Evolutionary conservation across 495 filamentous ascomycete species (phyloP).

Genomic region (Aspergillus sclerotiicarbonarius): DNA sequence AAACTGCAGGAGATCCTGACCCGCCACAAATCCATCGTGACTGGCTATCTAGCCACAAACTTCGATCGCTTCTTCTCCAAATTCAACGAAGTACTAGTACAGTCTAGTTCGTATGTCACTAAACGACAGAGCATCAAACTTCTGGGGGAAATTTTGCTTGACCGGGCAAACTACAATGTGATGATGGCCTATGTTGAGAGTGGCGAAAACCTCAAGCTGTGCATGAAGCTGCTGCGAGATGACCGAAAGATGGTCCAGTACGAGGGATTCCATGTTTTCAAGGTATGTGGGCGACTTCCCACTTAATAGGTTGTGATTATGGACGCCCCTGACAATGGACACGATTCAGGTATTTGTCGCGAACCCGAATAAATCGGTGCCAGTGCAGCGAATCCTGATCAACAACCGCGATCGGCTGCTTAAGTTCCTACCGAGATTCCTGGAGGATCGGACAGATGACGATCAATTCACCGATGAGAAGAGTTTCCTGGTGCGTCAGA

Average conservation of each 20-base stretch:
- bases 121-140: conserved; percentile 98
- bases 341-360: conserved; percentile 82
- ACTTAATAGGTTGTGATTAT: not conserved
- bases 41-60: conserved; percentile 79
- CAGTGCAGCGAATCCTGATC: conserved; percentile 90
- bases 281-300: conserved; percentile 51
- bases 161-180: conserved; percentile 93
- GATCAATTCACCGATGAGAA: conserved; percentile 99
- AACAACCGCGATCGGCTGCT: conserved; percentile 92
- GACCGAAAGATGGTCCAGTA: conserved; percentile 99
- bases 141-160: conserved; percentile 89
- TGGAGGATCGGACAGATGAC: conserved; percentile 94
- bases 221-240: conserved; percentile 93
- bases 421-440: conserved; percentile 82
- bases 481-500: conserved; percentile 92
- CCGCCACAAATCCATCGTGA: conserved; percentile 85
- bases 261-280: conserved; percentile 99
- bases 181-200: conserved; percentile 97
- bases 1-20: conserved; percentile 77
- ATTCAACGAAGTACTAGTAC: conserved; percentile 85
- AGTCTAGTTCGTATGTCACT: conserved; percentile 94
- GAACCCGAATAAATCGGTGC: conserved; percentile 91
- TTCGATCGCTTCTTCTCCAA: conserved; percentile 86
- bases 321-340: conserved; percentile 23
- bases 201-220: conserved; percentile 92